Percentiles rank a stretch among this genome's conserved stretches.
Evolutionary conservation across 2,329 filamentous ascomycete species (phyloP).

Genomic region (Cercospora sp.): DNA sequence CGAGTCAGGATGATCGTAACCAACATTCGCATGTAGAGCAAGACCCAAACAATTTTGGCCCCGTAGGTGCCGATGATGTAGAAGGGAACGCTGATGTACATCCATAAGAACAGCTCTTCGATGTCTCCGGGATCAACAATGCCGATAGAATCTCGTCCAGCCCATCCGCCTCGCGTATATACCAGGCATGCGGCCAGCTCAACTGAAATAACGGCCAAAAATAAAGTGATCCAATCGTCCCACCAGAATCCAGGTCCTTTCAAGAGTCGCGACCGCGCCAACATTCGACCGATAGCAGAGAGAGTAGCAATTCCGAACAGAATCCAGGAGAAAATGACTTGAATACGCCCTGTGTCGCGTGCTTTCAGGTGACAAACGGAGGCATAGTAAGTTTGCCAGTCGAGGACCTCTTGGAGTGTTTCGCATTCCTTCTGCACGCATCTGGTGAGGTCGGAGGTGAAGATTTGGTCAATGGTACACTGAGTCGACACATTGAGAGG

Average conservation of each 20-base stretch:
- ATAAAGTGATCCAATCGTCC: slow-evolving; percentile 19
- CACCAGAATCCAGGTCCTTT: slow-evolving; percentile 23
- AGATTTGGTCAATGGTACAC: slow-evolving; percentile 11
- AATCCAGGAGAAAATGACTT: slow-evolving; percentile 10
- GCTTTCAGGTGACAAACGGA: slow-evolving; percentile 12
- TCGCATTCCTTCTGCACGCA: slow-evolving; percentile 17
- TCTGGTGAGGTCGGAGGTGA: slow-evolving; percentile 15
- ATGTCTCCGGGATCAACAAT: slow-evolving; percentile 7
- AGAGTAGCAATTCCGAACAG: slow-evolving; percentile 13
- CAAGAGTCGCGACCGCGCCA: slow-evolving; percentile 14
- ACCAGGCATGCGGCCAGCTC: slow-evolving; percentile 13
- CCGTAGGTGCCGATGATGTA: slow-evolving; percentile 20
- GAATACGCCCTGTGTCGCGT: slow-evolving; percentile 2
- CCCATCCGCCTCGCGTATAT: background rate
- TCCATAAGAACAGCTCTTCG: slow-evolving; percentile 12
- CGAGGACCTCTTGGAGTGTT: slow-evolving; percentile 14
- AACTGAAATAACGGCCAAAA: slow-evolving; percentile 7
- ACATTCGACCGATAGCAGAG: slow-evolving; percentile 9
- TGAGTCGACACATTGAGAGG: background rate
- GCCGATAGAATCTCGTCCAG: slow-evolving; percentile 17
- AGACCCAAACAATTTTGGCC: slow-evolving; percentile 18
- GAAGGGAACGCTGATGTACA: slow-evolving; percentile 21
- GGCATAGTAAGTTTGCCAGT: slow-evolving; percentile 22
- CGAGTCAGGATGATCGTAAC: background rate
- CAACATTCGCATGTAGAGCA: slow-evolving; percentile 22